Conservation (phyloP, 257 asterid species). For the Salvia rosmarinus region DNA sequence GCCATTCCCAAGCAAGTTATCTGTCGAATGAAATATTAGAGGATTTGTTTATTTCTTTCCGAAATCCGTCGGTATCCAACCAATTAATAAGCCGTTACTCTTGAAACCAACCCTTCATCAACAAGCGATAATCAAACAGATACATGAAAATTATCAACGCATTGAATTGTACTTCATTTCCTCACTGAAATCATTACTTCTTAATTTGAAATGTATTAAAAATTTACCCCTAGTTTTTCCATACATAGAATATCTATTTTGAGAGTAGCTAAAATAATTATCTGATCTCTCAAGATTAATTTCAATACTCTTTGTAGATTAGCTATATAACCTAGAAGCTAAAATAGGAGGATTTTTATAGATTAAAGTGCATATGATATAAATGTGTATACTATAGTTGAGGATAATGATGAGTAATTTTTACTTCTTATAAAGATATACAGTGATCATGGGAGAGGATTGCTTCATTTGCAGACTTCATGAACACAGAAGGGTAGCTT, state of each 20-base stretch:
- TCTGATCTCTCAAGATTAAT: neutral
- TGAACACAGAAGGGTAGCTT: conserved; percentile 35
- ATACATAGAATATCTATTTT: neutral
- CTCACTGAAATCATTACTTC: conserved; percentile 29
- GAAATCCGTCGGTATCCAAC: conserved; percentile 24
- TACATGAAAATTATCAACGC: conserved; percentile 14
- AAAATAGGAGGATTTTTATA: conserved; percentile 6
- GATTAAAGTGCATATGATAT: conserved; percentile 12
- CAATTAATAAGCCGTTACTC: conserved; percentile 36
- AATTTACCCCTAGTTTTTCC: no score
- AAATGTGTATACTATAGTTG: conserved; percentile 8
- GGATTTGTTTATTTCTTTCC: conserved; percentile 30
- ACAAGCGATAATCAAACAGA: conserved; percentile 42
- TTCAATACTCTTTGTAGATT: neutral
- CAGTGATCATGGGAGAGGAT: conserved; percentile 33
- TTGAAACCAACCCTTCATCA: conserved; percentile 40
- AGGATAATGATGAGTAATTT: conserved; percentile 40
- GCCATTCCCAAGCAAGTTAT: conserved; percentile 63
- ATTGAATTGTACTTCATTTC: conserved; percentile 12
- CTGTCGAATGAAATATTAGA: conserved; percentile 46
- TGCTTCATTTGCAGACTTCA: conserved; percentile 52
- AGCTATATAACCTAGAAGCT: neutral
- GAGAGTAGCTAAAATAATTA: neutral
- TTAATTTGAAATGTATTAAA: conserved; percentile 18
- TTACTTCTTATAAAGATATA: conserved; percentile 41